Evolutionary conservation across 805 yeast species (phyloP).

Genomic region (Spathaspora boniae): DNA sequence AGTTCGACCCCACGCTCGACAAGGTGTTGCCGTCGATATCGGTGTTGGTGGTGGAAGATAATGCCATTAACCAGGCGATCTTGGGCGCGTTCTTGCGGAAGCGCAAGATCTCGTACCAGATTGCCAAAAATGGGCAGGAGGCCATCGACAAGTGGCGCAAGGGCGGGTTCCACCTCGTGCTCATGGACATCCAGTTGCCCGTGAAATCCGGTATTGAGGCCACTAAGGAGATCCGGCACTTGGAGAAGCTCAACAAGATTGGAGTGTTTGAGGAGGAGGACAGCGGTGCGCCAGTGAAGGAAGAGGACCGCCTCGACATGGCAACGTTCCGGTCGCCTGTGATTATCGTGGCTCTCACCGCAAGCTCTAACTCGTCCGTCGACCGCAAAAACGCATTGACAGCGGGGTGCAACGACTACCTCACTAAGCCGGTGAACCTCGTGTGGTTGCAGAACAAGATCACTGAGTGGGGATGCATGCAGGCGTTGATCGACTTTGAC

Average conservation of each 20-base stretch:
- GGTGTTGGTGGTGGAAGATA: conserved; percentile 93
- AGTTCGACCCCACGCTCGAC: conserved; percentile 35
- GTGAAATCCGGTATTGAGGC: conserved; percentile 95
- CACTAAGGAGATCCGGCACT: conserved; percentile 81
- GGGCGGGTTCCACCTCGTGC: conserved; percentile 91
- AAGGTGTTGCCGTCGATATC: conserved; percentile 85
- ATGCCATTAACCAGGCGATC: conserved; percentile 89
- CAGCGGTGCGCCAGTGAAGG: too few species aligned
- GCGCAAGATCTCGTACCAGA: conserved; percentile 76
- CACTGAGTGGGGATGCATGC: conserved; percentile 99
- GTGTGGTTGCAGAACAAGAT: conserved; percentile 93
- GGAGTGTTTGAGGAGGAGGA: conserved; percentile 62
- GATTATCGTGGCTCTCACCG: conserved; percentile 96
- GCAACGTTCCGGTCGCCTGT: conserved; percentile 83
- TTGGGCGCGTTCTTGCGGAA: conserved; percentile 83
- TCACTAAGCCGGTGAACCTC: conserved; percentile 93
- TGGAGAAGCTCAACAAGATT: conserved; percentile 76
- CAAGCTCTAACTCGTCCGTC: conserved; percentile 71
- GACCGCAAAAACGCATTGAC: conserved; percentile 89
- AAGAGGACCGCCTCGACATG: conserved; percentile 56
- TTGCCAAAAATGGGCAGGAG: conserved; percentile 91
- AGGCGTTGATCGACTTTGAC: conserved; percentile 91
- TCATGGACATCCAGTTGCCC: conserved; percentile 97
- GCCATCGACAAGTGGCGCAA: conserved; percentile 92
- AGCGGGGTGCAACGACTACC: conserved; percentile 96